Evolutionary conservation across 805 yeast species (phyloP), one percentile per base, ranked within the genome.

Genomic region (Monosporozyma aerobia): DNA sequence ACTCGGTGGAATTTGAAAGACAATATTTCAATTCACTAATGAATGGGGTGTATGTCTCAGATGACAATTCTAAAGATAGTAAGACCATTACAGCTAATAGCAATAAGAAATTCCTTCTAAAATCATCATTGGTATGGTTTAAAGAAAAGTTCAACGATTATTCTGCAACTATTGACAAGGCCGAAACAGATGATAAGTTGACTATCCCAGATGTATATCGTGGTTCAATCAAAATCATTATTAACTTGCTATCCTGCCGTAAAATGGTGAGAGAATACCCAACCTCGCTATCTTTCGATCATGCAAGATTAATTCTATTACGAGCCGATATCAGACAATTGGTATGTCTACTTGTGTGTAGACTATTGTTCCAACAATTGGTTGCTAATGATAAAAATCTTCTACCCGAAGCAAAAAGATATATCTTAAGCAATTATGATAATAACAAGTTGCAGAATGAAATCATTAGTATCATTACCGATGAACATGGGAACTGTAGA

Each of bases 271-370:
- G 81, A 37, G 90, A 85, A 63, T 90, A 87, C 67, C 97, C 96
- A 39, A 80, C 86, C 1, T 81, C 95, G 1, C 73, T 89, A 59
- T 82, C 89, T 3, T 89, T 90, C 69, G 97, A 89, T 69, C 89
- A 85, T 61, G 80, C 94, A 2, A 75, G 96, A 54, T 71, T 89
- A 54, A 81, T 87, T 13, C 74, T 87, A 43, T 71, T 89, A 53
- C 76, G 96, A 59, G 92, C 96, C 0, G 96, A 89, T 67, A 82
- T 90, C 33, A 78, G 96, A 57, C 95, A 88, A 68, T 72, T 87
- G 49, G 90, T 87, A 30, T 88, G 96, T 64, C 74, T 87, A 41
- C 82, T 87, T 65, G 75, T 89, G 50, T 86, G 95, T 59, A 67
- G 81, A 41, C 81, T 85, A 22, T 69, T 90, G 44, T 88, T 80